These are phyloP conservation scores for Colletotrichum siamense DNA, from an alignment of 2,329 filamentous ascomycete species.

Conservation along the genomic window DNA sequence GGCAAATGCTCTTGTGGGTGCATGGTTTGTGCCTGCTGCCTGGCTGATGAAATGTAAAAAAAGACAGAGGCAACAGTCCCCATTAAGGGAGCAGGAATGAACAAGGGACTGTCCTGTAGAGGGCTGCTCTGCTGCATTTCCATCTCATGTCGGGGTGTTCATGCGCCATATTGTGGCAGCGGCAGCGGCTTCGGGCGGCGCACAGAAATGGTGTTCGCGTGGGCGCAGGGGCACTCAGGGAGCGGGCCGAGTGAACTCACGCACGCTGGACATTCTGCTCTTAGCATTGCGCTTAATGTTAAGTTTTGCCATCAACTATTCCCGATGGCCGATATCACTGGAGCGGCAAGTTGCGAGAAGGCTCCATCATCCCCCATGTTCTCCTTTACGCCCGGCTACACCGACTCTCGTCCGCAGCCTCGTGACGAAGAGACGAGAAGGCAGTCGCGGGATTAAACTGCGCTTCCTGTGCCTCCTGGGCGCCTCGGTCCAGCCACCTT, in stretches of 20 bases:
- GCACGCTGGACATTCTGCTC: not conserved
- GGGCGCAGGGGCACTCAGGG: not conserved
- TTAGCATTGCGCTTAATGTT: not conserved
- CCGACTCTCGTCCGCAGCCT: not conserved
- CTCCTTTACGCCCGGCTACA: not conserved
- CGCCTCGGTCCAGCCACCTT: not conserved
- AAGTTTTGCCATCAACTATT: not conserved
- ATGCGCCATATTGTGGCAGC: constrained; percentile 3
- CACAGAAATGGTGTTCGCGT: not conserved
- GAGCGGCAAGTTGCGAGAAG: not conserved
- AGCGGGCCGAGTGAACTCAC: not conserved
- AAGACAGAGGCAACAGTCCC: not conserved
- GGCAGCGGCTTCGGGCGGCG: not conserved
- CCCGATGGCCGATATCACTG: not conserved
- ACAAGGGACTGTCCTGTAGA: not conserved
- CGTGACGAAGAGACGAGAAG: not conserved
- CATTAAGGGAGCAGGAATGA: not conserved
- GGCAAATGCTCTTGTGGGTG: not conserved
- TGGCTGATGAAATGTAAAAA: not conserved
- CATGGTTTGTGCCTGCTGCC: not conserved
- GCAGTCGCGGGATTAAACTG: not conserved
- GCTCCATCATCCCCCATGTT: not conserved
- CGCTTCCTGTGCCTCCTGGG: not conserved
- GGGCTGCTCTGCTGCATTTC: not conserved
- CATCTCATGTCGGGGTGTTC: constrained; percentile 4